Base-by-base conservation (phyloP, 1,284 basidiomycete species). In the Apiotrichum gamsii region DNA sequence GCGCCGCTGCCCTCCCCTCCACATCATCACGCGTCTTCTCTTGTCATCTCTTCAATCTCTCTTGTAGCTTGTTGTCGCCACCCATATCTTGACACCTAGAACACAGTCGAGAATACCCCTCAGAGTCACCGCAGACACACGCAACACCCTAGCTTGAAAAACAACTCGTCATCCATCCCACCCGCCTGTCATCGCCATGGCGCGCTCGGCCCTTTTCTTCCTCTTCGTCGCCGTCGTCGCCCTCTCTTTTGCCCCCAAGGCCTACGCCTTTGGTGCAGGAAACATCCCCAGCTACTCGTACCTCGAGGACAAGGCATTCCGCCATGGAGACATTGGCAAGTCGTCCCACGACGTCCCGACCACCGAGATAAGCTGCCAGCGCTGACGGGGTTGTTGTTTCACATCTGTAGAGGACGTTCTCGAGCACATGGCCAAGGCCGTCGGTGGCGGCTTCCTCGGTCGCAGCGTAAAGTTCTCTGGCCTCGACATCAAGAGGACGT, bases 271-370 rank as follows among this genome's bases (percentile, higher is more conserved):
- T 43, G 70, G 70, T 31, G 70, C 70, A 64, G 67, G 69, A 32
- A 72, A 72, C 47, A 72, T 72, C 48, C 69, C 71, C 14, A 59
- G 60, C 4, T 72, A 65, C 60, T 69, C 72, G 10, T 73, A 70
- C 45, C 65, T 73, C 24, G 72, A 74, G 53, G 69, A 85, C 39
- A 81, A 78, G 57, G 87, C 87, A 0, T 90, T 86, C 70, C 75
- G 87, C 38, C 87, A 90, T 66, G 87, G 87, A 31, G 87, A 90
- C 69, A 89, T 90, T 52, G n/a, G n/a, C n/a, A n/a, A n/a, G n/a
- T n/a, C n/a, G n/a, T n/a, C n/a, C n/a, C 86, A 87, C n/a, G n/a
- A n/a, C n/a, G n/a, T n/a, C n/a, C n/a, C n/a, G n/a, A n/a, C n/a
- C n/a, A n/a, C n/a, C n/a, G n/a, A n/a, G n/a, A n/a, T 33, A 15